Percentiles rank a stretch among this genome's conserved stretches.
These are phyloP conservation scores for Vigna reflexopilosa DNA, from an alignment of 306 rosid species.

Conservation along the genomic window DNA sequence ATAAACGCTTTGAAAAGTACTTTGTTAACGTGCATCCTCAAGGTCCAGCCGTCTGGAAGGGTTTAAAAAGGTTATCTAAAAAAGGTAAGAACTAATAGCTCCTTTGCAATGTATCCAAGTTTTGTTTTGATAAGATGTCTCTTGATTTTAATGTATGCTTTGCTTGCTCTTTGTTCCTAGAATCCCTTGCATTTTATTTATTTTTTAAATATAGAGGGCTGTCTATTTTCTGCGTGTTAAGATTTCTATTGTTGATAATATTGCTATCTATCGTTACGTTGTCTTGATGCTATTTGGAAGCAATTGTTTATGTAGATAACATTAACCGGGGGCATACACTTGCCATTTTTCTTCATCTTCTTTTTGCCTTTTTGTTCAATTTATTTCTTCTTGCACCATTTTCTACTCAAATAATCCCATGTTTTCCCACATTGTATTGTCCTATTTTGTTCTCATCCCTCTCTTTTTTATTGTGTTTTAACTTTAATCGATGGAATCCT, in stretches of 20 bases:
- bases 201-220: constrained; percentile 4
- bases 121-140: constrained; percentile 27
- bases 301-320: neutral
- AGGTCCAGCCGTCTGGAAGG: constrained; percentile 71
- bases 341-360: neutral
- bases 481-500: neutral
- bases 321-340: neutral
- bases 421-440: neutral
- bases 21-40: constrained; percentile 75
- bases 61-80: constrained; percentile 47
- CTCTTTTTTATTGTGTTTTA: neutral
- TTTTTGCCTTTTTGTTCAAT: neutral
- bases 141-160: constrained; percentile 4
- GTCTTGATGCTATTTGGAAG: neutral
- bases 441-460: neutral
- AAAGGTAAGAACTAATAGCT: constrained; percentile 37
- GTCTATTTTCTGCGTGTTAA: constrained; percentile 9
- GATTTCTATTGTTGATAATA: constrained; percentile 15
- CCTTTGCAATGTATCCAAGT: constrained; percentile 17
- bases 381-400: neutral
- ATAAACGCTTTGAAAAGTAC: constrained; percentile 62
- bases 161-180: neutral
- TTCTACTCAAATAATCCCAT: neutral
- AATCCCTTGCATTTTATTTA: constrained; percentile 13
- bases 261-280: neutral